These are phyloP conservation scores for Sporisorium iseilematis-ciliati DNA, from an alignment of 1,284 basidiomycete genomes.

Conservation along the genomic window DNA sequence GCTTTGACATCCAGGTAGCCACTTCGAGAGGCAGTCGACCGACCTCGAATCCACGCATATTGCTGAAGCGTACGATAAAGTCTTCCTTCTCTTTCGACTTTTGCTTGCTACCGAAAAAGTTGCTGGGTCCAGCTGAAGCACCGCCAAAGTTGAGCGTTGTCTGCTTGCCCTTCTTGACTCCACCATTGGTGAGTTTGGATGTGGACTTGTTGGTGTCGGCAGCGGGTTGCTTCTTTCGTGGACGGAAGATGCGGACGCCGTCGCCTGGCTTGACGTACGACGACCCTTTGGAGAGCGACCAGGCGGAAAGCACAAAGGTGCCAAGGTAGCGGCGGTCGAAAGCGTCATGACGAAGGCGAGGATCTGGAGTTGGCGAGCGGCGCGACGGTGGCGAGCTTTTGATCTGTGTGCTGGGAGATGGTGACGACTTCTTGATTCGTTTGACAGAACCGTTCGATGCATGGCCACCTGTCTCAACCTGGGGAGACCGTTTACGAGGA, in stretches of 20 bases:
- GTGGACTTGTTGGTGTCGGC: slow-evolving; percentile 9
- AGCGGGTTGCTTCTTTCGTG: slow-evolving; percentile 43
- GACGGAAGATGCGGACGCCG: slow-evolving; percentile 56
- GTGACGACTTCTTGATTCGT: slow-evolving; percentile 10
- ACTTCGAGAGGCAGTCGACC: slow-evolving; percentile 63
- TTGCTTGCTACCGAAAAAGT: slow-evolving; percentile 26
- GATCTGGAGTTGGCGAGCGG: slow-evolving; percentile 41
- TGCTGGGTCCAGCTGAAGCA: slow-evolving; percentile 1
- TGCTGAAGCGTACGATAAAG: slow-evolving; percentile 67
- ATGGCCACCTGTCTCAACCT: not conserved
- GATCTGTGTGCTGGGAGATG: slow-evolving; percentile 6
- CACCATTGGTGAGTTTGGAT: slow-evolving; percentile 30
- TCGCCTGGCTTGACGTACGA: slow-evolving; percentile 63
- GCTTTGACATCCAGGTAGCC: slow-evolving; percentile 64
- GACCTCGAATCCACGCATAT: slow-evolving; percentile 65
- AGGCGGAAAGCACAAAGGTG: slow-evolving; percentile 65
- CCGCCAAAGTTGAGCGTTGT: slow-evolving; percentile 57
- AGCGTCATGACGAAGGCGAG: slow-evolving; percentile 43
- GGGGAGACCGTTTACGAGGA: slow-evolving; percentile 11
- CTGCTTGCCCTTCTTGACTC: slow-evolving; percentile 45
- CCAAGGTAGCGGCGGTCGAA: slow-evolving; percentile 60
- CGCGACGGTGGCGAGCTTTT: slow-evolving; percentile 7
- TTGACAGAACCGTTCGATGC: slow-evolving; percentile 6
- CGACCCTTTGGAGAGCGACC: slow-evolving; percentile 64
- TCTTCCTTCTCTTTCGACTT: slow-evolving; percentile 59